Percentiles rank a stretch among this genome's conserved stretches.
Evolutionary conservation across 2,329 filamentous ascomycete species (phyloP).

Genomic region (Zasmidium citrigriseum): DNA sequence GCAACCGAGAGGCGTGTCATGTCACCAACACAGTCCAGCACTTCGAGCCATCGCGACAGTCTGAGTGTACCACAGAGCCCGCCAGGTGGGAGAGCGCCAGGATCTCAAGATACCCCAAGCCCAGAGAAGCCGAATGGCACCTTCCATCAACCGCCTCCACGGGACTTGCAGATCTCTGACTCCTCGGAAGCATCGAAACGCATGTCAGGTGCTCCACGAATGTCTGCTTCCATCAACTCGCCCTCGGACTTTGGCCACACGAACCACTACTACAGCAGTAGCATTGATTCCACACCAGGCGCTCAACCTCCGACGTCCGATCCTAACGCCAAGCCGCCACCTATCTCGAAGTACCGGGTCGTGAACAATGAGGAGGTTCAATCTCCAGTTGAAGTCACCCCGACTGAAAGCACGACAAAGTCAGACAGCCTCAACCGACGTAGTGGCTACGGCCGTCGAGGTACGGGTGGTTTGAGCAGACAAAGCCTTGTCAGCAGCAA

Average conservation of each 20-base stretch:
- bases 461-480: conserved; percentile 44
- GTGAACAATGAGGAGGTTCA: conserved; percentile 17
- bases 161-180: conserved; percentile 20
- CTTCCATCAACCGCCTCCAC: conserved; percentile 34
- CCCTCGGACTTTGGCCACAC: conserved; percentile 28
- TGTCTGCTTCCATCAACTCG: conserved; percentile 31
- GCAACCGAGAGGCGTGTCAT: conserved; percentile 42
- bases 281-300: conserved; percentile 24
- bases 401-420: conserved; percentile 22
- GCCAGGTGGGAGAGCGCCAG: conserved; percentile 16
- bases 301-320: conserved; percentile 13
- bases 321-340: conserved; percentile 12
- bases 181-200: conserved; percentile 26
- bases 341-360: conserved; percentile 16
- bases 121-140: conserved; percentile 26
- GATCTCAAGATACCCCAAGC: conserved; percentile 10
- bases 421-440: conserved; percentile 22
- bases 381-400: conserved; percentile 15
- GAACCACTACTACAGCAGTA: conserved; percentile 29
- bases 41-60: conserved; percentile 57
- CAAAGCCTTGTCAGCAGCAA: conserved; percentile 34
- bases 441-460: conserved; percentile 28
- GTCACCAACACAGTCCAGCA: conserved; percentile 32
- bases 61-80: conserved; percentile 76
- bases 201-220: conserved; percentile 17